Conservation (phyloP, 345 rosid species). For the Fremontodendron californicum region DNA sequence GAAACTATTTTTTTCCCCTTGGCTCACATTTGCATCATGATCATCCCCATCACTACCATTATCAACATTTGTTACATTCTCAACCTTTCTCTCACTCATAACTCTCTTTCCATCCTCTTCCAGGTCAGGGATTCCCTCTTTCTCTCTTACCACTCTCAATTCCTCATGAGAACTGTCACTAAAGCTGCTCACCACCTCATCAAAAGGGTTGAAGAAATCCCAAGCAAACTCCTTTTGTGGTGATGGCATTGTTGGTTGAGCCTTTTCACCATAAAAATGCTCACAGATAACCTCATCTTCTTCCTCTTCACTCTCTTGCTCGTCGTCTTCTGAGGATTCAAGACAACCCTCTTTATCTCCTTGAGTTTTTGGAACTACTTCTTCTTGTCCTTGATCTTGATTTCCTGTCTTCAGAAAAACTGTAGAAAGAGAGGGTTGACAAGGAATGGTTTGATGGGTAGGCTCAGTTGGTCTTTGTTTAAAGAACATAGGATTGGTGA, state of each 20-base stretch:
- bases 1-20: constrained; percentile 18
- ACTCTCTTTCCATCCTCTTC: constrained; percentile 31
- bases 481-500: constrained; percentile 16
- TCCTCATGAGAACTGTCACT: constrained; percentile 18
- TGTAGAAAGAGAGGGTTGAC: constrained; percentile 13
- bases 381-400: not conserved
- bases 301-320: not conserved
- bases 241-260: constrained; percentile 20
- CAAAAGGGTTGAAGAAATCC: constrained; percentile 41
- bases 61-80: constrained; percentile 10
- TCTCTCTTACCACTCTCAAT: constrained; percentile 28
- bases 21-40: constrained; percentile 3
- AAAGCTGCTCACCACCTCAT: constrained; percentile 16
- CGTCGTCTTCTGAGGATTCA: not conserved
- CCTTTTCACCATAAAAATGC: constrained; percentile 21
- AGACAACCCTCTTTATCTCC: not conserved
- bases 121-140: constrained; percentile 34
- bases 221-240: constrained; percentile 23
- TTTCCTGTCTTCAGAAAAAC: constrained; percentile 6
- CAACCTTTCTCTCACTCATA: constrained; percentile 16
- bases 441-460: constrained; percentile 14
- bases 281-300: constrained; percentile 13
- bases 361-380: constrained; percentile 13
- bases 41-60: constrained; percentile 5
- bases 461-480: constrained; percentile 23